Conservation (phyloP, 768 basidiomycete genomes). For the Panellus pusillus region DNA sequence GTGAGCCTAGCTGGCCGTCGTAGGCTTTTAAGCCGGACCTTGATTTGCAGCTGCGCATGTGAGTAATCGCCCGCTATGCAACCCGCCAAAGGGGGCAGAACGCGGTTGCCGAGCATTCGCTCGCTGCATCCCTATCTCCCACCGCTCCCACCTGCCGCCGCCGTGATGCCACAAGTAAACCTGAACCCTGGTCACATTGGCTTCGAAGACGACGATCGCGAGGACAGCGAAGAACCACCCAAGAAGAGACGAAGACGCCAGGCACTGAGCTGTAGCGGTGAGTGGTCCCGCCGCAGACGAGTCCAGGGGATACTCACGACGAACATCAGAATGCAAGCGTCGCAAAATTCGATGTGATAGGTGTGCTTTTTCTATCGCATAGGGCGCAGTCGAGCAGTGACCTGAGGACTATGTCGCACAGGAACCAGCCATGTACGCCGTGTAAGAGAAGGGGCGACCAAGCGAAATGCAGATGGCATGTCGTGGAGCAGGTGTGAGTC, state of each 20-base stretch:
- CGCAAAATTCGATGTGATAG: slow-evolving; percentile 63
- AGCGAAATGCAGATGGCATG: slow-evolving; percentile 55
- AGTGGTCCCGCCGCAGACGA: slow-evolving; percentile 5
- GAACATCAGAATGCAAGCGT: slow-evolving; percentile 49
- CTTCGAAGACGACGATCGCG: slow-evolving; percentile 44
- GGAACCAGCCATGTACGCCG: slow-evolving; percentile 56
- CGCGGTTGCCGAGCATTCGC: slow-evolving; percentile 1
- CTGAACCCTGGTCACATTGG: neutral
- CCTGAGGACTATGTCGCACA: slow-evolving; percentile 18
- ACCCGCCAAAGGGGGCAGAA: too few species aligned
- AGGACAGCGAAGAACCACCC: slow-evolving; percentile 37
- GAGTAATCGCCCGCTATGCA: too few species aligned
- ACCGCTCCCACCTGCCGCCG: neutral
- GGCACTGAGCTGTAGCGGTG: slow-evolving; percentile 59
- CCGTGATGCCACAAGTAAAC: neutral
- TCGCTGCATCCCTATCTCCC: slow-evolving; percentile 5
- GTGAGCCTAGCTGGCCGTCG: too few species aligned
- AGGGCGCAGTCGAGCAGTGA: neutral
- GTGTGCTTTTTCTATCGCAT: slow-evolving; percentile 25
- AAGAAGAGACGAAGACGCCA: slow-evolving; percentile 59
- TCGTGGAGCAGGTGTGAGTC: slow-evolving; percentile 54
- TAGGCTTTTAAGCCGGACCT: too few species aligned
- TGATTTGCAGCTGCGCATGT: too few species aligned
- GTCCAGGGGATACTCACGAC: neutral
- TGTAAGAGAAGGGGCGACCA: slow-evolving; percentile 54